phyloP scores from a whole-genome alignment of 2,329 filamentous ascomycete species.

The Fusarium abutilonis region DNA sequence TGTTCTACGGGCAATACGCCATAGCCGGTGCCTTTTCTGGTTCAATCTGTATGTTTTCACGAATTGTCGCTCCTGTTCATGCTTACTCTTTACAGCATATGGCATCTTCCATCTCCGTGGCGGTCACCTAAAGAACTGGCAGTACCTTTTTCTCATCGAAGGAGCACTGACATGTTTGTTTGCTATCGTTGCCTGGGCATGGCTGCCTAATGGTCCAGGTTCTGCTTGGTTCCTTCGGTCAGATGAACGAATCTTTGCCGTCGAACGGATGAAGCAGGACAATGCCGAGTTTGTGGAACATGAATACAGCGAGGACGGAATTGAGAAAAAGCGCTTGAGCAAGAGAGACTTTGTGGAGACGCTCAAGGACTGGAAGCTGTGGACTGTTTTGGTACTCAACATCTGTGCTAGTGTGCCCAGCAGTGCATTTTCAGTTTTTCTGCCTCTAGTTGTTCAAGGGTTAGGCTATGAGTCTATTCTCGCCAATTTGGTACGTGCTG shows the following conservation, averaged over 20 bases:
- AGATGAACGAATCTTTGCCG: conserved; percentile 38
- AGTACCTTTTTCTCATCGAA: conserved; percentile 76
- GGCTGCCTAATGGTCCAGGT: conserved; percentile 42
- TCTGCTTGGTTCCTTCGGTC: conserved; percentile 43
- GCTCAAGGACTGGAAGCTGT: conserved; percentile 44
- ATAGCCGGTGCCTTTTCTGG: conserved; percentile 44
- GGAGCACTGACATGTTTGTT: conserved; percentile 56
- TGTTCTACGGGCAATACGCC: conserved; percentile 47
- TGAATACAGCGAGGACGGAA: conserved; percentile 43
- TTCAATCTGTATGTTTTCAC: conserved; percentile 38
- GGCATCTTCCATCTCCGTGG: conserved; percentile 43
- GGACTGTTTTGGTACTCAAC: conserved; percentile 42
- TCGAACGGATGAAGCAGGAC: conserved; percentile 39
- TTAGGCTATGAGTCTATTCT: conserved; percentile 44
- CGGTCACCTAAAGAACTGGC: conserved; percentile 64
- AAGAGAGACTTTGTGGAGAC: conserved; percentile 43
- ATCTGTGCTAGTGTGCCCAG: conserved; percentile 45
- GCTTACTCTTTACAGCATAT: conserved; percentile 36
- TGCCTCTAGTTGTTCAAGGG: conserved; percentile 44
- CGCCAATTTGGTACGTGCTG: conserved; percentile 40
- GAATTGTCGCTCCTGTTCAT: not conserved
- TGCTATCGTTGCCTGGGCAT: conserved; percentile 42
- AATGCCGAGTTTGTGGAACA: conserved; percentile 41
- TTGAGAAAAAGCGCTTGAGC: conserved; percentile 38
- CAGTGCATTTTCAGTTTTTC: conserved; percentile 42